Evolutionary conservation across 2,329 filamentous ascomycete genomes (phyloP), one percentile per base, ranked within the genome.

Genomic region (Laburnicola sp.): DNA sequence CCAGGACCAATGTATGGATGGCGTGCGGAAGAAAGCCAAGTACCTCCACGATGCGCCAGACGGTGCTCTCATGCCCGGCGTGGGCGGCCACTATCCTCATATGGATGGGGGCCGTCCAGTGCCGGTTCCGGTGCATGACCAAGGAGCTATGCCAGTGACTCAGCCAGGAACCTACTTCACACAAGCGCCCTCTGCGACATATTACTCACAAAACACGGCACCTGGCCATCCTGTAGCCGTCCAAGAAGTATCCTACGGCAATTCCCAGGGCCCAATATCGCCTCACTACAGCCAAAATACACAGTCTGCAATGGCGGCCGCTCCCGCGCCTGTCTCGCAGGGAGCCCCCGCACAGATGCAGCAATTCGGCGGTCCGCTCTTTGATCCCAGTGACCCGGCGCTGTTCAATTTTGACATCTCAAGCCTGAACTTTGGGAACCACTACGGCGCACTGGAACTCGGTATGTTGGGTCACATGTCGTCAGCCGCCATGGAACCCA

Each of bases 21-120:
- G 94, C 47, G 91, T 97, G 45, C 88, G 94, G 57, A 99, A 99
- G 76, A 99, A 97, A 81, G 94, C 94, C 45, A 99, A 99, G 74
- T 99, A 99, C 73, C 88, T 99, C 50, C 92, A 97, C 69, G 94
- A 97, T 80, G 91, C 93, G 25, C 92, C 93, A 31, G 85, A 91
- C 45, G 91, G 95, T 71, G 91, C 91, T 39, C 80, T 97, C 56
- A 83, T 93, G 69, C 90, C 92, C n/a, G 91, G 94, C 36, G 81
- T 94, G 41, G 86, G 87, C 4, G 84, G 86, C 27, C 87, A 84
- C 64, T 89, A 87, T 65, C 82, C 79, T 72, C 72, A 75, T 74
- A 63, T 71, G 77, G 68, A 75, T 76, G 63, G 74, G 75, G 60
- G 78, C 78, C 63, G 76, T 71, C 54, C 76, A 76, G 59, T 61